Evolutionary conservation across 306 rosid species (phyloP).

Genomic region (Cucumis cinereus): DNA sequence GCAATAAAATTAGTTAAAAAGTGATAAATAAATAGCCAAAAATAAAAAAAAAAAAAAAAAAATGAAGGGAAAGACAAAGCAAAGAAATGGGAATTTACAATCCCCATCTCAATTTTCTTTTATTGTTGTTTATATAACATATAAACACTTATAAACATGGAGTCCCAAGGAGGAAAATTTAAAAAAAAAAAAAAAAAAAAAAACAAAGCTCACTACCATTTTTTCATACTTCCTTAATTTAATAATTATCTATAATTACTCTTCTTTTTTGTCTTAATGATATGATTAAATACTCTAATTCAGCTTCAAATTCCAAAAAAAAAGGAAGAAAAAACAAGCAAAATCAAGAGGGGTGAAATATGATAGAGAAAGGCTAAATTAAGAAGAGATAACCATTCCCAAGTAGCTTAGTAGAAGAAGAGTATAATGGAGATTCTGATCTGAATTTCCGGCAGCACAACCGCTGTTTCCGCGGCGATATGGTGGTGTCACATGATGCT

Average conservation of each 20-base stretch:
- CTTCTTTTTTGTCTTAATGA: neutral
- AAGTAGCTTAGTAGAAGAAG: constrained; percentile 26
- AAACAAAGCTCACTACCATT: neutral
- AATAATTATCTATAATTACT: constrained; percentile 1
- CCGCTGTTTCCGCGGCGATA: neutral
- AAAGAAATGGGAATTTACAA: neutral
- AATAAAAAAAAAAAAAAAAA: neutral
- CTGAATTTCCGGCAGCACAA: constrained; percentile 2
- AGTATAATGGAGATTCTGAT: constrained; percentile 3
- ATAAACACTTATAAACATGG: constrained; percentile 48
- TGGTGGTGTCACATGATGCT: constrained; percentile 42
- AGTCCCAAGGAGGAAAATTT: no score
- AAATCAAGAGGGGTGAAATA: constrained; percentile 1
- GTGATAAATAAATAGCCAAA: neutral
- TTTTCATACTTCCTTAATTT: neutral
- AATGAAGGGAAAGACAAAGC: neutral
- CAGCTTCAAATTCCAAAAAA: constrained; percentile 21
- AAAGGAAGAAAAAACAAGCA: neutral
- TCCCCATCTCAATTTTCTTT: constrained; percentile 28
- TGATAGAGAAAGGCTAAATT: constrained; percentile 13
- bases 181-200: neutral
- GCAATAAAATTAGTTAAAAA: neutral
- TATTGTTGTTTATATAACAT: constrained; percentile 21
- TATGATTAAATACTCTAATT: constrained; percentile 17
- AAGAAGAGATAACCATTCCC: constrained; percentile 24